Conservation (phyloP, 2,329 filamentous ascomycete genomes). For the Aspergillus phoenicis region DNA sequence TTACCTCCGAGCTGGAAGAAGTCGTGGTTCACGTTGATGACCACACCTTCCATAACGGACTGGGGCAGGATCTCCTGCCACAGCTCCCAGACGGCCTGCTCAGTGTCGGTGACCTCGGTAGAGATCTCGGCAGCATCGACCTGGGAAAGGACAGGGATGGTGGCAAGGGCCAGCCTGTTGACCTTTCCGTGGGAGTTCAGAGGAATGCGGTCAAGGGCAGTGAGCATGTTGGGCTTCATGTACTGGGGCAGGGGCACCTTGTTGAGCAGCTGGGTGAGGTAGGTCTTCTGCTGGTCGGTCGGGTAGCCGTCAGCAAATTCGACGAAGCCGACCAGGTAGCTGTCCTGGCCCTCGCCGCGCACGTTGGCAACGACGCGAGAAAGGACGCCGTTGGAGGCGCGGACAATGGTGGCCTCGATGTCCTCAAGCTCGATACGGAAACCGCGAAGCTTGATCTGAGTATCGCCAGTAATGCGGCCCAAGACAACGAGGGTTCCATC, state of each 20-base stretch:
- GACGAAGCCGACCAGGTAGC: no score
- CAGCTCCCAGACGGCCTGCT: background rate
- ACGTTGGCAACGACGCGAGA: background rate
- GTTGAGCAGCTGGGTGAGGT: background rate
- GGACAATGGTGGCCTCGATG: slow-evolving; percentile 31
- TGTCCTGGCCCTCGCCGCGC: background rate
- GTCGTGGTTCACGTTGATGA: background rate
- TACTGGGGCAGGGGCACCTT: slow-evolving; percentile 31
- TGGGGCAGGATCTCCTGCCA: slow-evolving; percentile 8
- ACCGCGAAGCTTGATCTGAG: slow-evolving; percentile 30
- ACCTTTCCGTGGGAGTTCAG: slow-evolving; percentile 31
- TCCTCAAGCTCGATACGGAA: slow-evolving; percentile 51
- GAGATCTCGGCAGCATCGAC: background rate
- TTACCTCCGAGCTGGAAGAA: slow-evolving; percentile 18
- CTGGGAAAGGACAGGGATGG: slow-evolving; percentile 23
- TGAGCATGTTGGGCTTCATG: slow-evolving; percentile 36
- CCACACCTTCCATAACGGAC: background rate
- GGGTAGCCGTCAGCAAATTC: no score
- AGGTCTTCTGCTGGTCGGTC: background rate
- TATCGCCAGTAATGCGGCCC: slow-evolving; percentile 31
- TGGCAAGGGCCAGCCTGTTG: slow-evolving; percentile 21
- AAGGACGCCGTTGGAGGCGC: background rate
- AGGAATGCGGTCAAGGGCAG: slow-evolving; percentile 29
- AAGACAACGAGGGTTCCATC: slow-evolving; percentile 32
- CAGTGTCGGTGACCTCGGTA: background rate